Base-by-base conservation (phyloP, 2,329 filamentous ascomycete genomes). In the Aureobasidium pullulans region DNA sequence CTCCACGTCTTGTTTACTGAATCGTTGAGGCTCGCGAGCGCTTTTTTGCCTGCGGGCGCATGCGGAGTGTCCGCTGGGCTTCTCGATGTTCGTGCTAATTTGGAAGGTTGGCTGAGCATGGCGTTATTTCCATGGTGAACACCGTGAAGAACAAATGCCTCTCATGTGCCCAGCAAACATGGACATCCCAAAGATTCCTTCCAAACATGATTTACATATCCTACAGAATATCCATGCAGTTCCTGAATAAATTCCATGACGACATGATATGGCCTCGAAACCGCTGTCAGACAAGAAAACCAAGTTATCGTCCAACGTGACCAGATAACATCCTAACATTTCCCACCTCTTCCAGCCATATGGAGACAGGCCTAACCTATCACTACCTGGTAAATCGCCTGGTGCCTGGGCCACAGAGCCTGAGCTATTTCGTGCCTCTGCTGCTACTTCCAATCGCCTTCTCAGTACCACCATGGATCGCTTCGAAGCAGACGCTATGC, bases 401-500 rank as follows among this genome's bases (percentile, higher is more conserved):
- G 36, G 59, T 68, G 8, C 69, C 69, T 6, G 69, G 68, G 13
- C 68, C 68, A 7, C 65, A 63, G 34, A 66, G 63, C 42, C 15
- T 64, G 23, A 66, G 63, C 34, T 70, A 69, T 58, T 66, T 70
- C 53, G 31, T 68, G 9, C 64, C 67, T 11, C 60, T 63, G 2
- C 13, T 68, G 13, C 59, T 71, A 3, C 60, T 69, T 15, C 66
- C 64, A 15, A 57, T 66, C 15, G 64, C 65, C 13, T 62, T 71
- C 2, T 60, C 65, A 2, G 63, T 65, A n/a, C 67, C 68, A 3
- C 67, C 65, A 31, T 64, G 37, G 36, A 53, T 60, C 1, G 36
- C 42, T 6, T 60, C 61, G 8, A 59, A 59, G 11, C 42, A 48
- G 19, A 6, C 31, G 36, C n/a, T 57, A 50, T 62, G 61, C 31